Evolutionary conservation across 108 stramenopile genomes (phyloP).

Genomic region (Fistulifera pelliculosa): DNA sequence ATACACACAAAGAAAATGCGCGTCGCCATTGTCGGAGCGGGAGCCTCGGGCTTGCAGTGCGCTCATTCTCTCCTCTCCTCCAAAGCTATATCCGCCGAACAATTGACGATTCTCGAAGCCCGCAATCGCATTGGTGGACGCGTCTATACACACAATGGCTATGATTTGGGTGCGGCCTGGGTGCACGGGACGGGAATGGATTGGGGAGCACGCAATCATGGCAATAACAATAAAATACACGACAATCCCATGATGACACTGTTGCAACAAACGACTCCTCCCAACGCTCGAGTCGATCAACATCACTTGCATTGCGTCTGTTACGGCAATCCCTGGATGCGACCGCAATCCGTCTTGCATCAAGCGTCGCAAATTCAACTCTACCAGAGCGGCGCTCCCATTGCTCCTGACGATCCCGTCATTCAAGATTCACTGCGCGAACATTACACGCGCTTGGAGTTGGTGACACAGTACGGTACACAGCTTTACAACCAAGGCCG

Average conservation of each 20-base stretch:
- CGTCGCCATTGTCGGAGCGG: conserved; percentile 43
- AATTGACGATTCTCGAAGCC: conserved; percentile 33
- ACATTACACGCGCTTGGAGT: conserved; percentile 18
- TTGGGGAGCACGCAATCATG: conserved; percentile 2
- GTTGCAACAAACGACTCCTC: conserved; percentile 9
- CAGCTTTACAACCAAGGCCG: conserved; percentile 13
- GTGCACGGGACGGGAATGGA: conserved; percentile 34
- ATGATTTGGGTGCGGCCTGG: conserved; percentile 28
- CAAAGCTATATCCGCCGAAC: background rate
- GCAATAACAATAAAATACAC: background rate
- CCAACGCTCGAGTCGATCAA: background rate
- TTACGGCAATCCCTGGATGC: conserved; percentile 40
- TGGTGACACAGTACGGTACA: conserved; percentile 12
- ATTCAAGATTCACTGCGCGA: conserved; percentile 13
- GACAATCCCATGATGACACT: conserved; percentile 41
- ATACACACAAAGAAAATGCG: too few relatives aligned
- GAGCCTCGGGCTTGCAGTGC: conserved; percentile 37
- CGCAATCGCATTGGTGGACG: conserved; percentile 51
- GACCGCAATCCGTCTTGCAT: conserved; percentile 30
- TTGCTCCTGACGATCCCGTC: conserved; percentile 10
- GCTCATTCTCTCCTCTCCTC: conserved; percentile 15
- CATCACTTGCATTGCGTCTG: conserved; percentile 19
- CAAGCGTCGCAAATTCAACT: conserved; percentile 15
- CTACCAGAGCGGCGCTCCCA: conserved; percentile 11
- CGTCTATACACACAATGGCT: conserved; percentile 15